Evolutionary conservation across 2,329 filamentous ascomycete species (phyloP).

Genomic region (Aspergillus pseudoterreus): DNA sequence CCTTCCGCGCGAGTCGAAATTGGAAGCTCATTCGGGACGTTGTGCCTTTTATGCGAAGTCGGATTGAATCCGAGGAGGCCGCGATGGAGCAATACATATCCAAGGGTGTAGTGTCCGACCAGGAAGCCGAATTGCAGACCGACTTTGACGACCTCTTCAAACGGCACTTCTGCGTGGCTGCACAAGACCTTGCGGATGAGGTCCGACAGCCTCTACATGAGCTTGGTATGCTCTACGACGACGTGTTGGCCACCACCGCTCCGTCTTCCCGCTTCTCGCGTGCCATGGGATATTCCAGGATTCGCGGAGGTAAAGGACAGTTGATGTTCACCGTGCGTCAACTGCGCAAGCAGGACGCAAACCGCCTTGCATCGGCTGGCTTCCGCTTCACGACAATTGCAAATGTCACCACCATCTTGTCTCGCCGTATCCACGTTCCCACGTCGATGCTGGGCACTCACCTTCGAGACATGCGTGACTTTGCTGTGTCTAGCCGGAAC

Average conservation of each 20-base stretch:
- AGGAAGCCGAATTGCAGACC: slow-evolving; percentile 55
- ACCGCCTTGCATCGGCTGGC: slow-evolving; percentile 65
- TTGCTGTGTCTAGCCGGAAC: slow-evolving; percentile 33
- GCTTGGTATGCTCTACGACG: slow-evolving; percentile 69
- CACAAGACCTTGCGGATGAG: slow-evolving; percentile 66
- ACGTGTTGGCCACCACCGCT: slow-evolving; percentile 65
- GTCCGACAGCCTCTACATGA: slow-evolving; percentile 61
- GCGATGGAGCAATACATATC: slow-evolving; percentile 48
- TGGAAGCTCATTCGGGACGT: slow-evolving; percentile 68
- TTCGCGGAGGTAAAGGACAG: slow-evolving; percentile 62
- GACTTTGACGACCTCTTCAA: slow-evolving; percentile 75
- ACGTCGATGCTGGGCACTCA: slow-evolving; percentile 58
- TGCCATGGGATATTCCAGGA: slow-evolving; percentile 24
- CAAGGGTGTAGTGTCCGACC: slow-evolving; percentile 29
- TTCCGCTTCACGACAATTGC: slow-evolving; percentile 72
- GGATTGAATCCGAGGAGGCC: slow-evolving; percentile 55
- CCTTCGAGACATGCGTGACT: slow-evolving; percentile 62
- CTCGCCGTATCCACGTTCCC: slow-evolving; percentile 71
- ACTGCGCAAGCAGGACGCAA: slow-evolving; percentile 56
- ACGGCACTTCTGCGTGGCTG: slow-evolving; percentile 78
- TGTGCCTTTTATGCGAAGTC: slow-evolving; percentile 67
- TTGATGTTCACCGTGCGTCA: slow-evolving; percentile 74
- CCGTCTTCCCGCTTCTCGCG: slow-evolving; percentile 27
- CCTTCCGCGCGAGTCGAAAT: slow-evolving; percentile 74
- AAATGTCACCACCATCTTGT: slow-evolving; percentile 66